Evolutionary conservation across 2,329 filamentous ascomycete genomes (phyloP), one percentile per base, ranked within the genome.

Genomic region (Paecilomyces variotii): DNA sequence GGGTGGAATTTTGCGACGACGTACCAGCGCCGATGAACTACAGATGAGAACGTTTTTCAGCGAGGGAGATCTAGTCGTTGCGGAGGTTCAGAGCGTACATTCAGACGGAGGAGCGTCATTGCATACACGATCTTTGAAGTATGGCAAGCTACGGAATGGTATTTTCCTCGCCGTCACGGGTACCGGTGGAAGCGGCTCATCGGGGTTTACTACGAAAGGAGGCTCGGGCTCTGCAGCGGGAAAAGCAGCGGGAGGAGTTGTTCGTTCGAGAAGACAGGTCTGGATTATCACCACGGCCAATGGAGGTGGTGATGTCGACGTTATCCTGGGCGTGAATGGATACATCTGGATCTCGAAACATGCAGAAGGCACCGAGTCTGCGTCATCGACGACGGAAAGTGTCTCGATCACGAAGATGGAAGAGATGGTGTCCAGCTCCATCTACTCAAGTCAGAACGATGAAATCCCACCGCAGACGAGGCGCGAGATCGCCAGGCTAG

Each of bases 1-100:
- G 0, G 94, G 94, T 58, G 94, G 94, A 34, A 96, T 96, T 63
- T 80, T 97, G 67, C 85, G 94, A 59, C 89, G 93, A 71, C 83
- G 94, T 64, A 99, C 94, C 28, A 92, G 93, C 69, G 95, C 94
- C 14, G 94, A 99, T 74, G 94, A 97, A 79, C 82, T 99, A 68
- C 94, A 97, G 76, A 97, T 99, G 75, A 86, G 94, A 55, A 90
- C 87, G n/a, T 99, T 97, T 76, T 97, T 99, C 78, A 87, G 88
- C 57, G 94, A 99, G 75, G 94, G 94, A 11, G 94, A 99, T 72
- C 78, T 99, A 56, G 79, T 99, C 14, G 90, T 97, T 19, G 94
- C 94, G 0, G 94, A 99, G 77, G 94, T 99, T 57, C 94, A 99
- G 81, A 85, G 85, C 65, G 80, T 99, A 57, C 90, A 91, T 72